Percentiles rank a stretch among this genome's conserved stretches.
Evolutionary conservation across 768 basidiomycete genomes (phyloP).

Genomic region (Cyclocybe aegerita): DNA sequence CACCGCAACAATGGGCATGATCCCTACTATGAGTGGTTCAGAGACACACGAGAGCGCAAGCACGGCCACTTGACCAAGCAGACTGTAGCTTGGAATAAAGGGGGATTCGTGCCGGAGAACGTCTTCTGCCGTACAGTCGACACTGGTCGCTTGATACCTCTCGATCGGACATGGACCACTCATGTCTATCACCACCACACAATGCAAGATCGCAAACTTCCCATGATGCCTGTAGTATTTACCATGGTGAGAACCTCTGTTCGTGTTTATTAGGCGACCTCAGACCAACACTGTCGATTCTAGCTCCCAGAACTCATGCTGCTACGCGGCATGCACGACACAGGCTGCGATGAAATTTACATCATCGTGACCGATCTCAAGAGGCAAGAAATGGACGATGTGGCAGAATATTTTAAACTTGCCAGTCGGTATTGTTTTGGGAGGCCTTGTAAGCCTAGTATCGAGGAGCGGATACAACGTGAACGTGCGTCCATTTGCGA

Average conservation of each 20-base stretch:
- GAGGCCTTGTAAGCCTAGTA: conserved; percentile 60
- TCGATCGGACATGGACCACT: conserved; percentile 81
- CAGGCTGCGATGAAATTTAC: conserved; percentile 75
- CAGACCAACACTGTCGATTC: conserved; percentile 5
- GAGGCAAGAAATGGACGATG: conserved; percentile 78
- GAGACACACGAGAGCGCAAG: conserved; percentile 64
- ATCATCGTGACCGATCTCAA: conserved; percentile 81
- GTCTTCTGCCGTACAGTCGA: conserved; percentile 79
- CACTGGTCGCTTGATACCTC: conserved; percentile 73
- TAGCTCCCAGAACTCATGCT: conserved; percentile 81
- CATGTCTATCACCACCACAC: conserved; percentile 79
- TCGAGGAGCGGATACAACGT: conserved; percentile 65
- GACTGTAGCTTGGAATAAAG: conserved; percentile 62
- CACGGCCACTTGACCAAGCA: conserved; percentile 52
- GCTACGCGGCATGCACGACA: conserved; percentile 77
- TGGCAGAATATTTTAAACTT: conserved; percentile 76
- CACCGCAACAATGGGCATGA: conserved; percentile 60
- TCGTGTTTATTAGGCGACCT: background rate
- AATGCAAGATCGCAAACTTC: conserved; percentile 68
- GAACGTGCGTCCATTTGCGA: conserved; percentile 52
- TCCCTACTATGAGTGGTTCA: conserved; percentile 78
- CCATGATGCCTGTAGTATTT: conserved; percentile 80
- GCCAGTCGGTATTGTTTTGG: conserved; percentile 67
- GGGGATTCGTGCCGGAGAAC: conserved; percentile 77
- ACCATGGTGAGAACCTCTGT: conserved; percentile 59